Evolutionary conservation across 2,329 filamentous ascomycete species (phyloP).

Genomic region (Mycogone perniciosa): DNA sequence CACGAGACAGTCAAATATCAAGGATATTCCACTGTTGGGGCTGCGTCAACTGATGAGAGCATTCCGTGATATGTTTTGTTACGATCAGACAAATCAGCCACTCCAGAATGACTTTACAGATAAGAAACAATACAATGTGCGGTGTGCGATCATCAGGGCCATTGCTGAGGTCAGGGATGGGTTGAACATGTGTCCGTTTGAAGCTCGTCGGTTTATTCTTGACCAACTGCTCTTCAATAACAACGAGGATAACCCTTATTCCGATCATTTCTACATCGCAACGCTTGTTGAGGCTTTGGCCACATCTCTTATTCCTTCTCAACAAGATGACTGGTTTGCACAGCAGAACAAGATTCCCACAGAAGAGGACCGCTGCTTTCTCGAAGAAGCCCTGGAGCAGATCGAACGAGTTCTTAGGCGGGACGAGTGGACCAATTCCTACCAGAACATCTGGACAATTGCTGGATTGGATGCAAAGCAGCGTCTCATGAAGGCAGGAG

Average conservation of each 20-base stretch:
- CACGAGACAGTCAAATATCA: slow-evolving; percentile 63
- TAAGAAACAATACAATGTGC: slow-evolving; percentile 76
- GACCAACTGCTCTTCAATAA: slow-evolving; percentile 92
- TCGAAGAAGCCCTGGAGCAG: slow-evolving; percentile 51
- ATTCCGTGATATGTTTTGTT: slow-evolving; percentile 84
- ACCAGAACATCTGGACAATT: slow-evolving; percentile 61
- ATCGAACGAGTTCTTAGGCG: slow-evolving; percentile 61
- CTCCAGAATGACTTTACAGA: slow-evolving; percentile 88
- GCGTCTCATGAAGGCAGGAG: slow-evolving; percentile 56
- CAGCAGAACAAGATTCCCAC: slow-evolving; percentile 39
- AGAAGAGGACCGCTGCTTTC: slow-evolving; percentile 43
- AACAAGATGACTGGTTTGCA: slow-evolving; percentile 39
- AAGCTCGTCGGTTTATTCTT: slow-evolving; percentile 76
- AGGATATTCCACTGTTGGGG: slow-evolving; percentile 66
- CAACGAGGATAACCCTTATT: slow-evolving; percentile 82
- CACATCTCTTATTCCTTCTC: slow-evolving; percentile 48
- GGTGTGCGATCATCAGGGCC: slow-evolving; percentile 74
- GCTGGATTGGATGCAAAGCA: slow-evolving; percentile 57
- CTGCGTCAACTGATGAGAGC: slow-evolving; percentile 77
- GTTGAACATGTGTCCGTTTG: slow-evolving; percentile 65
- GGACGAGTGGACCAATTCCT: slow-evolving; percentile 63
- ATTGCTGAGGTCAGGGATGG: slow-evolving; percentile 73
- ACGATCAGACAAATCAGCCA: slow-evolving; percentile 69
- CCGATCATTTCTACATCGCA: slow-evolving; percentile 84
- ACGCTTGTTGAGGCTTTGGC: slow-evolving; percentile 62